Percentiles rank a stretch among this genome's conserved stretches.
Conservation (phyloP, 306 rosid genomes). For the Glycine tomentella region DNA sequence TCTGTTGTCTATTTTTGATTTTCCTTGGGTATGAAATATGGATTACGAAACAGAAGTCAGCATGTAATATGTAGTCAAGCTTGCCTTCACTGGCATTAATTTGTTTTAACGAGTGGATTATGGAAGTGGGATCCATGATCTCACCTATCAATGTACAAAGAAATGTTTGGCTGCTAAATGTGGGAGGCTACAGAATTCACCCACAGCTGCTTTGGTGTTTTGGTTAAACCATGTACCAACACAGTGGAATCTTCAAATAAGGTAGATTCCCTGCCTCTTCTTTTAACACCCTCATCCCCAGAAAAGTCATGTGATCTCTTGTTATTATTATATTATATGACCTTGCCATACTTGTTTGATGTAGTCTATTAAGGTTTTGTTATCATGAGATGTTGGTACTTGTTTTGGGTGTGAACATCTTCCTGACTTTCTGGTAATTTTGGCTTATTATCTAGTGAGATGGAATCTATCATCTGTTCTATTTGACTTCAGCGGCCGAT, state of each 20-base stretch:
- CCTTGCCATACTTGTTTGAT: slow-evolving; percentile 25
- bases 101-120: slow-evolving; percentile 56
- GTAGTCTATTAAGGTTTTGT: slow-evolving; percentile 9
- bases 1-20: slow-evolving; percentile 57
- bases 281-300: background rate
- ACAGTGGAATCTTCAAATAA: slow-evolving; percentile 64
- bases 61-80: slow-evolving; percentile 50
- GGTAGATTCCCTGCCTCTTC: slow-evolving; percentile 64
- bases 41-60: slow-evolving; percentile 62
- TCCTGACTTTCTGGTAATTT: slow-evolving; percentile 39
- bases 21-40: slow-evolving; percentile 64
- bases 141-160: slow-evolving; percentile 57
- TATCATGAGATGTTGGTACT: slow-evolving; percentile 34
- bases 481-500: slow-evolving; percentile 29
- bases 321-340: background rate
- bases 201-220: slow-evolving; percentile 57
- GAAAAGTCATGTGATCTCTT: slow-evolving; percentile 7
- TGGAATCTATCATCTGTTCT: slow-evolving; percentile 48
- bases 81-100: slow-evolving; percentile 56
- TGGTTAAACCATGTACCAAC: slow-evolving; percentile 43
- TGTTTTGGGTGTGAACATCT: slow-evolving; percentile 22
- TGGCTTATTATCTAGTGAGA: slow-evolving; percentile 45
- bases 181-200: slow-evolving; percentile 66
- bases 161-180: slow-evolving; percentile 66
- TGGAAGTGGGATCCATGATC: slow-evolving; percentile 57